These are phyloP conservation scores for Flaveria floridana DNA, from an alignment of 140 eudicot genomes.

Conservation along the genomic window DNA sequence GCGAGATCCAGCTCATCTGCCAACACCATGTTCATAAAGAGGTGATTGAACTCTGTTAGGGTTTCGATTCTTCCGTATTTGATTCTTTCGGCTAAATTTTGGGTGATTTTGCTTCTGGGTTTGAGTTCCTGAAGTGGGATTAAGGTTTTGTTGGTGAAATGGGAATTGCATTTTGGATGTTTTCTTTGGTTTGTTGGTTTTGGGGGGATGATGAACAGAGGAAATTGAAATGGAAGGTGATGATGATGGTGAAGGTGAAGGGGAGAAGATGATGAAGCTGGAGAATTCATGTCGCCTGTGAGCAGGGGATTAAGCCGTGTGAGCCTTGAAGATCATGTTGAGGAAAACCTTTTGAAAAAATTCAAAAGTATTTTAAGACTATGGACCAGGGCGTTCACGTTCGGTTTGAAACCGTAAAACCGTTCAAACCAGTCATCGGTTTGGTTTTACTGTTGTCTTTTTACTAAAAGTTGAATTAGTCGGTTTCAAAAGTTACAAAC, in stretches of 20 bases:
- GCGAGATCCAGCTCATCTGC: slow-evolving; percentile 51
- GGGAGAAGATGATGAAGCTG: slow-evolving; percentile 13
- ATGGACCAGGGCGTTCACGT: too few species aligned
- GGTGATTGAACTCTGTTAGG: slow-evolving; percentile 45
- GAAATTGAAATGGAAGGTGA: slow-evolving; percentile 17
- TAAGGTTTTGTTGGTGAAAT: slow-evolving; percentile 10
- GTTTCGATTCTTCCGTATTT: slow-evolving; percentile 34
- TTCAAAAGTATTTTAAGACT: background rate
- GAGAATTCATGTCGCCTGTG: slow-evolving; percentile 23
- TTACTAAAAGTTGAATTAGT: too few species aligned
- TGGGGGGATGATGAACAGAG: slow-evolving; percentile 18
- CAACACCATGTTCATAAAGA: slow-evolving; percentile 40
- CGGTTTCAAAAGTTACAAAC: too few species aligned
- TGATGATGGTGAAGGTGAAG: background rate
- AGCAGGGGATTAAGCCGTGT: background rate
- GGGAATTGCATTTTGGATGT: background rate
- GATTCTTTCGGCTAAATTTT: slow-evolving; percentile 35
- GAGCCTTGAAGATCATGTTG: background rate
- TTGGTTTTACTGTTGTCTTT: too few species aligned
- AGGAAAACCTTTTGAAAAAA: background rate
- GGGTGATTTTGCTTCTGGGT: slow-evolving; percentile 26
- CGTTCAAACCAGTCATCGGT: too few species aligned
- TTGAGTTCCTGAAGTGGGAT: slow-evolving; percentile 21
- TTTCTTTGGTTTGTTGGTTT: slow-evolving; percentile 16
- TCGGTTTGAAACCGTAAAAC: too few species aligned